phyloP scores from a whole-genome alignment of 495 filamentous ascomycete genomes.

The Diplogelasinospora grovesii region DNA sequence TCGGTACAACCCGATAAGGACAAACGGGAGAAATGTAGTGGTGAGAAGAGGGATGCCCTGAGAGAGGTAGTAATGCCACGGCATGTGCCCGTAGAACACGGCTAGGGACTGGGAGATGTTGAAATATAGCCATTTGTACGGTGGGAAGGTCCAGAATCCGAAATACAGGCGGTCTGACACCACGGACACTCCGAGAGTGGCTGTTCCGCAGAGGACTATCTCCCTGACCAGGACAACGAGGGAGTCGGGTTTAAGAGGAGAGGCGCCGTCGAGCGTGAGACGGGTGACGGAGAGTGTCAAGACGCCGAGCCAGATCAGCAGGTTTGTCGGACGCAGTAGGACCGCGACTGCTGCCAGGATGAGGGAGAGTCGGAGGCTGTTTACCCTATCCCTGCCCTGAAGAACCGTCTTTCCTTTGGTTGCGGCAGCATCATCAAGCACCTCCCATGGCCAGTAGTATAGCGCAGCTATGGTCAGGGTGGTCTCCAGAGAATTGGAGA shows the following conservation, averaged over 20 bases:
- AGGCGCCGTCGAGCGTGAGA: slow-evolving; percentile 29
- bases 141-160: slow-evolving; percentile 81
- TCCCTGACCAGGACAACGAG: slow-evolving; percentile 54
- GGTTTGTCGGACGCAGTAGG: slow-evolving; percentile 84
- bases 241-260: slow-evolving; percentile 35
- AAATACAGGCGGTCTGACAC: slow-evolving; percentile 79
- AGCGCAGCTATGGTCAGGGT: slow-evolving; percentile 76
- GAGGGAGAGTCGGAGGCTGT: slow-evolving; percentile 61
- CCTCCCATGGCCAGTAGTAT: slow-evolving; percentile 78
- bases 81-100: slow-evolving; percentile 87
- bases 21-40: slow-evolving; percentile 75
- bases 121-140: slow-evolving; percentile 82
- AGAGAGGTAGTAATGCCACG: slow-evolving; percentile 85
- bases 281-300: slow-evolving; percentile 37
- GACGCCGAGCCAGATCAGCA: slow-evolving; percentile 71
- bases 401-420: slow-evolving; percentile 15
- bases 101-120: slow-evolving; percentile 83
- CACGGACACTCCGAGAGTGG: slow-evolving; percentile 55
- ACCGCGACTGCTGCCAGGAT: slow-evolving; percentile 74
- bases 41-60: slow-evolving; percentile 86
- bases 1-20: slow-evolving; percentile 57
- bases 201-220: slow-evolving; percentile 58
- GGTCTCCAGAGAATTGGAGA: slow-evolving; percentile 91
- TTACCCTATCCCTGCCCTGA: slow-evolving; percentile 20
- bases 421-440: slow-evolving; percentile 32